Conservation (phyloP, 1,284 basidiomycete genomes). For the Trametes versicolor region DNA sequence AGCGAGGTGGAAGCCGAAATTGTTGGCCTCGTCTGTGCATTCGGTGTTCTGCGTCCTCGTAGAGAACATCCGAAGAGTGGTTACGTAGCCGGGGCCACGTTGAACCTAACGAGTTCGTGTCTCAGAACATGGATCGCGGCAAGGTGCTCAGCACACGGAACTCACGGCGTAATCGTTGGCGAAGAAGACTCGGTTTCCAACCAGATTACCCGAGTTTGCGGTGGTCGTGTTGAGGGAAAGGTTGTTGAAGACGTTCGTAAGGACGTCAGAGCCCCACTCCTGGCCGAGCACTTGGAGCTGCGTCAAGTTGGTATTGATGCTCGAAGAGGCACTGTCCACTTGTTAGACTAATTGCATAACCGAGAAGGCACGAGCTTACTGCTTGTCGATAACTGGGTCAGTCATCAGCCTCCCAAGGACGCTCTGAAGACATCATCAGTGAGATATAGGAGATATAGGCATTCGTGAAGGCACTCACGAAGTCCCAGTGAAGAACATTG, state of each 20-base stretch:
- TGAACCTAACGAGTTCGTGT: conserved; percentile 54
- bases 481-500: conserved; percentile 70
- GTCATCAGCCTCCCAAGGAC: conserved; percentile 69
- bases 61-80: conserved; percentile 74
- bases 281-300: conserved; percentile 61
- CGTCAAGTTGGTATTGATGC: conserved; percentile 67
- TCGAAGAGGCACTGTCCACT: conserved; percentile 56
- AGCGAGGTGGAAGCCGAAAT: conserved; percentile 73
- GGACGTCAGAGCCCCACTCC: conserved; percentile 56
- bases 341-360: neutral
- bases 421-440: conserved; percentile 50
- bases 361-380: conserved; percentile 51
- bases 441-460: neutral
- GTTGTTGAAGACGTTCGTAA: conserved; percentile 54
- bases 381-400: conserved; percentile 66
- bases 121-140: neutral
- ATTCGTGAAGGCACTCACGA: conserved; percentile 54
- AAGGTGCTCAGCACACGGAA: neutral
- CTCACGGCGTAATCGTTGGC: conserved; percentile 74
- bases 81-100: conserved; percentile 66
- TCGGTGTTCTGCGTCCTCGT: conserved; percentile 70
- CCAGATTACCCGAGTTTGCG: conserved; percentile 67
- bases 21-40: conserved; percentile 71
- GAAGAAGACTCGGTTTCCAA: conserved; percentile 73
- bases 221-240: conserved; percentile 51